Evolutionary conservation across 108 stramenopile genomes (phyloP).

Genomic region (Seminavis robusta): DNA sequence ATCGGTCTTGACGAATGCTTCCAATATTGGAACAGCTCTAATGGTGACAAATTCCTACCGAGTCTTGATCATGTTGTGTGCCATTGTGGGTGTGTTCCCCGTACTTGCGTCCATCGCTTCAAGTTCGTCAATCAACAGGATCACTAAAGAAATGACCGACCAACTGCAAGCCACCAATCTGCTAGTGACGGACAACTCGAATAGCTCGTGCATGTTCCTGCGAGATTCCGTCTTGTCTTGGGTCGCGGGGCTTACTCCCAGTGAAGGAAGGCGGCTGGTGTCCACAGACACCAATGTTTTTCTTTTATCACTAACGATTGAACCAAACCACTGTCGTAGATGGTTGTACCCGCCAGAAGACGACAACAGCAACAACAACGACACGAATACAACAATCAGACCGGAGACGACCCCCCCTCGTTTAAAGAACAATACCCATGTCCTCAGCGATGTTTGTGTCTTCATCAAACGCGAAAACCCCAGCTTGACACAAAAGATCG

Average conservation of each 20-base stretch:
- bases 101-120: slow-evolving; percentile 29
- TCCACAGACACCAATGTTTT: too few species aligned
- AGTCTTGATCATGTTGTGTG: slow-evolving; percentile 50
- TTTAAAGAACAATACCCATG: too few species aligned
- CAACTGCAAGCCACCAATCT: slow-evolving; percentile 66
- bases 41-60: slow-evolving; percentile 72
- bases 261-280: too few species aligned
- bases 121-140: slow-evolving; percentile 25
- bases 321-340: too few species aligned
- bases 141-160: slow-evolving; percentile 32
- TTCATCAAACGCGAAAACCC: too few species aligned
- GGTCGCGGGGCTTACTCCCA: slow-evolving; percentile 13
- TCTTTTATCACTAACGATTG: too few species aligned
- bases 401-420: too few species aligned
- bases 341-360: too few species aligned
- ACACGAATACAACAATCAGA: too few species aligned
- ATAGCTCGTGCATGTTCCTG: slow-evolving; percentile 54
- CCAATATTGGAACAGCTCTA: slow-evolving; percentile 82
- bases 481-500: too few species aligned
- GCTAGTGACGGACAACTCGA: slow-evolving; percentile 20
- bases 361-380: slow-evolving; percentile 2
- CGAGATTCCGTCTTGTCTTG: slow-evolving; percentile 43
- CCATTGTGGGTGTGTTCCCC: slow-evolving; percentile 49
- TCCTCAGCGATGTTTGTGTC: too few species aligned
- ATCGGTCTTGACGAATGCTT: slow-evolving; percentile 63